Base-by-base conservation (phyloP, 2,329 filamentous ascomycete species). In the Colletotrichum lupini region DNA sequence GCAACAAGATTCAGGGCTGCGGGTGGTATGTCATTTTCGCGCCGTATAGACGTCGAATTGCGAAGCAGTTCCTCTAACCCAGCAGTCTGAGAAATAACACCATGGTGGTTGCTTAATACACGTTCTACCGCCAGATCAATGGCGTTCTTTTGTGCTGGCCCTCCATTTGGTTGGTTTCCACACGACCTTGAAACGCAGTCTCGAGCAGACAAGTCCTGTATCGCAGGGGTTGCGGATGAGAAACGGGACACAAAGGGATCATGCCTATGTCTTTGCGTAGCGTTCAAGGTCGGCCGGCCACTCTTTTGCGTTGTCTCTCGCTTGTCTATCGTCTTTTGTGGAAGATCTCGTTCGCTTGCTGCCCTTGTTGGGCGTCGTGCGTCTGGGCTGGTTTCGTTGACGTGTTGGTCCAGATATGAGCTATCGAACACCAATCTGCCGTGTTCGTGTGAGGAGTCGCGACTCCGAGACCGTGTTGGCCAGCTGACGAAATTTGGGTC, bases 401-500 rank as follows among this genome's bases (percentile, higher is more conserved):
- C 63, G 59, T 67, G 26, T 22, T 70, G 42, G 9, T 30, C 32
- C 53, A 66, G 24, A n/a, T 63, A 58, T 12, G 58, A 46, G 35
- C 67, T 67, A 12, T 62, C 67, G 19, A 42, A 57, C 26, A 28
- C 42, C 30, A 52, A 49, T 14, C n/a, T 56, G 3, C 64, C 32
- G 16, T 30, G 53, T 9, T 73, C 66, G 24, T 64, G 24, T 19
- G 53, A 52, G 7, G 67, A 61, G 19, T 52, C 49, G 4, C 30
- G 30, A 28, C 37, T 71, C 24, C 61, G 60, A 4, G 67, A 64
- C 35, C 62, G 62, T 11, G 46, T 75, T 75, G 49, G 82, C 76
- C 59, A 83, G 59, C 30, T 75, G 64, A 53, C 78, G 67, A 16
- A 77, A 77, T 63, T 75, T 72, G 53, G 74, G 74, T 62, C 76